These are phyloP conservation scores for Phaeomoniella chlamydospora DNA, from an alignment of 2,329 filamentous ascomycete species.

Conservation along the genomic window DNA sequence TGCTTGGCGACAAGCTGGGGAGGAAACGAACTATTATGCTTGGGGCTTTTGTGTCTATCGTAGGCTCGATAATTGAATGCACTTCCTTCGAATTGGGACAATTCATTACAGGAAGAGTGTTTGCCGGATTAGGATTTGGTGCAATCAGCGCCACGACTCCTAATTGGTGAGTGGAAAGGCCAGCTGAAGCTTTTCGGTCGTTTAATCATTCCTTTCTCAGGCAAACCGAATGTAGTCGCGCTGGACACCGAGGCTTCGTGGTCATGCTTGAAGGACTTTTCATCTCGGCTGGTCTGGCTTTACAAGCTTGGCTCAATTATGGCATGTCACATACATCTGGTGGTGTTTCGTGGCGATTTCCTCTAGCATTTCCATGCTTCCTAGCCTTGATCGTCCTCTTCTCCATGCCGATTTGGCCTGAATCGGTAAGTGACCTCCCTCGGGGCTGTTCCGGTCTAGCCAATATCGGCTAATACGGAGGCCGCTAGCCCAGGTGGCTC, in stretches of 20 bases:
- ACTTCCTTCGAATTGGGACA: slow-evolving; percentile 30
- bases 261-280: slow-evolving; percentile 23
- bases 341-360: slow-evolving; percentile 28
- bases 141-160: slow-evolving; percentile 29
- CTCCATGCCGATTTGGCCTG: slow-evolving; percentile 18
- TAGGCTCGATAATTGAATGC: slow-evolving; percentile 29
- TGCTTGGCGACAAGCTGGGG: slow-evolving; percentile 29
- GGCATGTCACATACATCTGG: slow-evolving; percentile 23
- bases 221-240: slow-evolving; percentile 8
- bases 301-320: slow-evolving; percentile 34
- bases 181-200: too few relatives aligned
- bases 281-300: slow-evolving; percentile 28
- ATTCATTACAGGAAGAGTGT: slow-evolving; percentile 29
- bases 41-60: slow-evolving; percentile 22
- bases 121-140: slow-evolving; percentile 29
- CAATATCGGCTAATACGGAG: too few relatives aligned
- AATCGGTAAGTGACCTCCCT: slow-evolving; percentile 15
- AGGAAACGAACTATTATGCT: slow-evolving; percentile 29
- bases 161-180: slow-evolving; percentile 29
- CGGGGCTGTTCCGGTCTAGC: too few relatives aligned
- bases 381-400: slow-evolving; percentile 16
- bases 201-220: not conserved
- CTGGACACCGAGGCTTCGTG: not conserved
- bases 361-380: slow-evolving; percentile 23
- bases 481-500: slow-evolving; percentile 28